These are phyloP conservation scores for Fomitiporia mediterranea DNA, from an alignment of 1,284 basidiomycete species.

Conservation along the genomic window DNA sequence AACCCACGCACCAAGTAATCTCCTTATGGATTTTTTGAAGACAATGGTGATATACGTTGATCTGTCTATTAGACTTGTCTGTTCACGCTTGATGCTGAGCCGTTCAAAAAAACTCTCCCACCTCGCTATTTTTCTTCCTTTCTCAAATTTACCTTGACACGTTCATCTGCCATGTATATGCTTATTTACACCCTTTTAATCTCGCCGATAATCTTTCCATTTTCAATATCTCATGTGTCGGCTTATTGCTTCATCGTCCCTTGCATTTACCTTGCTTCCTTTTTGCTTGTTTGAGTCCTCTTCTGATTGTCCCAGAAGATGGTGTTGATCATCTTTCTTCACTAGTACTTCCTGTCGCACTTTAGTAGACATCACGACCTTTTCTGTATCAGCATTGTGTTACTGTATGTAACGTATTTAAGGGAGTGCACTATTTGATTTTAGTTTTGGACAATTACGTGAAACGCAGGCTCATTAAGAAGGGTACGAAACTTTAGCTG, in stretches of 20 bases:
- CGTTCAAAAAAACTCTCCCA: not conserved
- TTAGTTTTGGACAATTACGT: no score
- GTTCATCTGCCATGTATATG: not conserved
- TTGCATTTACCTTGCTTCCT: not conserved
- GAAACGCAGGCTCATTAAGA: no score
- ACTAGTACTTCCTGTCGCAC: not conserved
- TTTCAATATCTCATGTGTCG: not conserved
- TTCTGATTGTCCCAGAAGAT: conserved; percentile 7
- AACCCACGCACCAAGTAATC: no score
- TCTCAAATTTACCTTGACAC: not conserved
- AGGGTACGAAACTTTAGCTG: no score
- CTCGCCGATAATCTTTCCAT: not conserved
- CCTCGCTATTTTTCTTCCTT: not conserved
- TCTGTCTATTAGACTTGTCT: no score
- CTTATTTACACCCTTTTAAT: conserved; percentile 4
- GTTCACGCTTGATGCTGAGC: no score
- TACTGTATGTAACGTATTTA: conserved; percentile 17
- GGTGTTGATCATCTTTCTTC: conserved; percentile 17
- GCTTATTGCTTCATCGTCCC: not conserved
- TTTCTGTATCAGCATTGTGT: not conserved
- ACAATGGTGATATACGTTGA: no score
- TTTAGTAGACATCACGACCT: conserved; percentile 5
- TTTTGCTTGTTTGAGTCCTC: not conserved
- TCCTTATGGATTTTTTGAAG: no score
- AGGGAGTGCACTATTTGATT: no score